Conservation (phyloP, 2,329 filamentous ascomycete genomes). For the Daldinia eschscholtzii region DNA sequence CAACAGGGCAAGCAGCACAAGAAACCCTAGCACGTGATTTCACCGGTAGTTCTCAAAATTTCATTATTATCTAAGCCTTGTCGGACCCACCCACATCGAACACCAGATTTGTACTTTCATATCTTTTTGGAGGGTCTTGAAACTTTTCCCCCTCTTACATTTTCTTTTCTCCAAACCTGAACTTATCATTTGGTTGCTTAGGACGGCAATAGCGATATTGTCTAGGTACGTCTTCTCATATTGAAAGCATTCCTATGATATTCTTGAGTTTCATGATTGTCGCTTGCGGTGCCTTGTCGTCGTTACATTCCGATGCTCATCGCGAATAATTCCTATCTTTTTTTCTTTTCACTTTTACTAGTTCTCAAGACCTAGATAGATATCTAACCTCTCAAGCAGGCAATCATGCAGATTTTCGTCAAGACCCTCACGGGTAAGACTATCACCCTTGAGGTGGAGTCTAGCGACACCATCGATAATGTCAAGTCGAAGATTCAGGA, state of each 20-base stretch:
- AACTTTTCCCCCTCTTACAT: conserved; percentile 30
- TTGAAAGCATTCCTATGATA: background rate
- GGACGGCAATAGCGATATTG: conserved; percentile 71
- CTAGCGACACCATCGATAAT: conserved; percentile 99
- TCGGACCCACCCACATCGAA: conserved; percentile 31
- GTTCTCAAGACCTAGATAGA: conserved; percentile 36
- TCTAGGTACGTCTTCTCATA: conserved; percentile 66
- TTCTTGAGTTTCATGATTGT: background rate
- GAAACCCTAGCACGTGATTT: conserved; percentile 50
- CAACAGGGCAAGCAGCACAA: conserved; percentile 44
- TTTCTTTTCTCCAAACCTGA: conserved; percentile 51
- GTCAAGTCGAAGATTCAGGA: conserved; percentile 99
- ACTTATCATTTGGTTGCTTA: conserved; percentile 70
- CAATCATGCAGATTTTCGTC: conserved; percentile 83
- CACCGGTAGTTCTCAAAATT: background rate
- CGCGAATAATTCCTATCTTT: background rate
- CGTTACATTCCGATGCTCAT: conserved; percentile 14
- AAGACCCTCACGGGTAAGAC: conserved; percentile 98
- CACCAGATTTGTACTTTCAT: background rate
- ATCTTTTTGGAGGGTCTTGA: conserved; percentile 15
- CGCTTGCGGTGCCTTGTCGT: background rate
- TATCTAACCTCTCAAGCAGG: conserved; percentile 57
- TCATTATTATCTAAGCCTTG: conserved; percentile 14
- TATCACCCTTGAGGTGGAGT: conserved; percentile 99
- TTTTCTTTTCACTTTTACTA: conserved; percentile 14